Percentiles rank a stretch among this genome's conserved stretches.
Conservation (phyloP, 306 rosid species). For the Cicer chorassanicum region DNA sequence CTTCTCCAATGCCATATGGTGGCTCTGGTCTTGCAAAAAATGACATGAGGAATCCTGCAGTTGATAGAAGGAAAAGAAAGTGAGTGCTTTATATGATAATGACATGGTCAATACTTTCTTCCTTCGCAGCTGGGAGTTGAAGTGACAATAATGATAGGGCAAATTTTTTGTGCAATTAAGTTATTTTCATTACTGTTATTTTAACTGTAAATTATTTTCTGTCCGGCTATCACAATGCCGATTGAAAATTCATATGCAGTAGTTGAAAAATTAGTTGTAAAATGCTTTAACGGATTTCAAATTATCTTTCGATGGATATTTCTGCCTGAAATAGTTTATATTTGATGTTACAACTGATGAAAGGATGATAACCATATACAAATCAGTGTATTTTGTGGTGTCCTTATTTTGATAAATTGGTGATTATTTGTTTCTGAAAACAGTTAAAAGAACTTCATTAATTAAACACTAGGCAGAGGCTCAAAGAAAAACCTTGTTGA, state of each 20-base stretch:
- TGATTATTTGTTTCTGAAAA: neutral
- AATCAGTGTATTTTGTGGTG: neutral
- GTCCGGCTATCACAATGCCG: slow-evolving; percentile 3
- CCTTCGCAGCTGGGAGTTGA: slow-evolving; percentile 2
- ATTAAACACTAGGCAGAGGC: too few species aligned
- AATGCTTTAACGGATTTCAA: neutral
- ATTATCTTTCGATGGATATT: neutral
- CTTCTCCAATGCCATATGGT: slow-evolving; percentile 81
- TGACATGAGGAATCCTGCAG: slow-evolving; percentile 72
- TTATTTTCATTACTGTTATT: slow-evolving; percentile 24
- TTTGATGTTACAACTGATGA: neutral
- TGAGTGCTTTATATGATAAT: slow-evolving; percentile 42
- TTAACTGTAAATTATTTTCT: neutral
- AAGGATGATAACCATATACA: neutral
- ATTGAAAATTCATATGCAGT: slow-evolving; percentile 2
- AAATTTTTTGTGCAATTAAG: neutral
- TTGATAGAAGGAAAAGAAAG: slow-evolving; percentile 92
- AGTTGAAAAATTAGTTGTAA: slow-evolving; percentile 9
- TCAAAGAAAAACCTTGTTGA: too few species aligned
- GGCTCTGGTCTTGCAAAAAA: slow-evolving; percentile 64
- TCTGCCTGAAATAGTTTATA: neutral
- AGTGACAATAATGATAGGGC: neutral
- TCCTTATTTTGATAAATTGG: neutral
- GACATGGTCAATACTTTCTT: slow-evolving; percentile 26
- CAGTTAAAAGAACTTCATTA: too few species aligned